Base-by-base conservation (phyloP, 192 early-diverging fungal genomes). In the Paraglomus brasilianum region DNA sequence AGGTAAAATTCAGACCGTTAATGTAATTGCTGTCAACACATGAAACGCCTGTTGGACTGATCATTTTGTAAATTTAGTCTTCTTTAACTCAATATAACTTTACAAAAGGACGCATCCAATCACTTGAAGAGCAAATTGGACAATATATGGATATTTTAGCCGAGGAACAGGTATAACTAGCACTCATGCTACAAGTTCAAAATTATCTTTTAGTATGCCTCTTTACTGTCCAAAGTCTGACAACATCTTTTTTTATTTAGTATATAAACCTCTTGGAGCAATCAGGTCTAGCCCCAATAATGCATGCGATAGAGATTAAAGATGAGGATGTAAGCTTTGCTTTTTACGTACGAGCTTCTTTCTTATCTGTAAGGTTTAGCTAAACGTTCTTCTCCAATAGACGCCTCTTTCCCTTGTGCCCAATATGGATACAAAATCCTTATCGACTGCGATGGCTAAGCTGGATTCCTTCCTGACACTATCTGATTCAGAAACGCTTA, bases 381-480 rank as follows among this genome's bases (percentile, higher is more conserved):
- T 51, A 11, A 7, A 44, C 21, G 17, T 38, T 49, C 15, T 43
- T 21, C 7, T 10, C 38, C 44, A 30, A 38, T 56, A 91, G 86
- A 68, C 58, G 8, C 90, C 90, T 9, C 70, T 91, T 21, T 80
- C 87, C 0, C 66, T 72, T 8, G 47, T 85, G 4, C 79, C 83
- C 8, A 67, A 69, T 21, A 83, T 88, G 74, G 82, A 89, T 65
- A 56, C 77, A 0, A 72, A 73, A 21, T 75, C 82, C 1, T 60
- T 95, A 2, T 69, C 77, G 1, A 72, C 73, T 14, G 73, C 81
- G 17, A 73, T 95, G 71, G 76, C 86, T 5, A 72, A 75, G 42
- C 70, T 95, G 15, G 92, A 93, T 61, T 78, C 73, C 19, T 95
- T 88, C 71, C 77, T 95, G 36, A 80, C 83, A 30, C 74, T 79